phyloP scores from a whole-genome alignment of 768 basidiomycete genomes.

The Psilocybe cyanescens region DNA sequence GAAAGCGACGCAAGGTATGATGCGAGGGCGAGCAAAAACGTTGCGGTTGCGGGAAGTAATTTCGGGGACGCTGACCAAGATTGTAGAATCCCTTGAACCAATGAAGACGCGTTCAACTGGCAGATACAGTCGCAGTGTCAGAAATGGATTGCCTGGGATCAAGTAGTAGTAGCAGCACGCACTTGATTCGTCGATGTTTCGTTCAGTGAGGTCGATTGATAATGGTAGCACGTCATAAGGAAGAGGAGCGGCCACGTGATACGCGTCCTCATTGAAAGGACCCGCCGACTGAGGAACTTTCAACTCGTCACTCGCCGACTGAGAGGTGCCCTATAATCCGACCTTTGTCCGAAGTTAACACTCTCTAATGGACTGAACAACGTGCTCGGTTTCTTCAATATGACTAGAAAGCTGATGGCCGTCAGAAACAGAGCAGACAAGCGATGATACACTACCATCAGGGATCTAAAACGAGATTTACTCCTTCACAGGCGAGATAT shows the following conservation, averaged over 20 bases:
- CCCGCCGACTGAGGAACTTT: no score
- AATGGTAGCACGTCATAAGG: constrained; percentile 7
- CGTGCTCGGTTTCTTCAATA: constrained; percentile 35
- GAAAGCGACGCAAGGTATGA: constrained; percentile 19
- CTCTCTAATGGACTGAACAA: constrained; percentile 8
- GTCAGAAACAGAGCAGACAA: constrained; percentile 59
- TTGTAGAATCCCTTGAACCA: not conserved
- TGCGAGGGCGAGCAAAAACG: constrained; percentile 28
- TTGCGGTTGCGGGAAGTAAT: constrained; percentile 28
- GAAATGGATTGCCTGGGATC: no score
- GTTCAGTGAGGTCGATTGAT: constrained; percentile 32
- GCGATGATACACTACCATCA: no score
- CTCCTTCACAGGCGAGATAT: constrained; percentile 70
- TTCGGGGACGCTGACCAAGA: constrained; percentile 20
- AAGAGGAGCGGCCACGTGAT: constrained; percentile 29
- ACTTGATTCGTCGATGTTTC: constrained; percentile 46
- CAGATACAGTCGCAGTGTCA: no score
- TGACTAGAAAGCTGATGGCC: constrained; percentile 49
- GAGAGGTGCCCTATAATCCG: not conserved
- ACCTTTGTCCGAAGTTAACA: constrained; percentile 11
- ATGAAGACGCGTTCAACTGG: no score
- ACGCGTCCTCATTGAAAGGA: not conserved
- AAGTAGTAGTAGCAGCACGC: not conserved
- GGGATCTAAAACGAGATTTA: no score
- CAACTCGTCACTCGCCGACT: constrained; percentile 7